These are phyloP conservation scores for Fraxinus cuspidata DNA, from an alignment of 257 asterid species.

Conservation along the genomic window DNA sequence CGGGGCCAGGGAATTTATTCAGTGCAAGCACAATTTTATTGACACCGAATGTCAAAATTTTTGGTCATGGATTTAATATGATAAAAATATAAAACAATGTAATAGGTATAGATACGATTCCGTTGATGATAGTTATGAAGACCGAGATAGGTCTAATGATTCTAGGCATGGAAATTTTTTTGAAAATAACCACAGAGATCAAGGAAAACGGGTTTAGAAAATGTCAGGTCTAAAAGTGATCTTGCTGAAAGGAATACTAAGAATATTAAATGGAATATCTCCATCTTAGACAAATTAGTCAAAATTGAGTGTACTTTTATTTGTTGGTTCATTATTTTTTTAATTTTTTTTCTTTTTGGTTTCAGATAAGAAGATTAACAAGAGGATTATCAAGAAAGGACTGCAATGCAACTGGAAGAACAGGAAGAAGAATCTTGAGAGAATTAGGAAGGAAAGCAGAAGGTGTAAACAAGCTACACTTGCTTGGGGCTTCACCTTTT, in stretches of 20 bases:
- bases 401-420: constrained; percentile 69
- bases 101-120: too few species aligned
- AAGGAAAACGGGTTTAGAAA: constrained; percentile 37
- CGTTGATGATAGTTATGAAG: too few species aligned
- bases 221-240: constrained; percentile 31
- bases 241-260: constrained; percentile 33
- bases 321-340: constrained; percentile 15
- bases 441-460: constrained; percentile 93
- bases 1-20: too few species aligned
- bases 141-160: constrained; percentile 42
- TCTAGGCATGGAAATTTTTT: constrained; percentile 56
- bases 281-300: constrained; percentile 13
- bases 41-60: too few species aligned
- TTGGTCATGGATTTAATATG: too few species aligned
- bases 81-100: too few species aligned
- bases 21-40: too few species aligned
- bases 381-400: too few species aligned
- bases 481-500: too few species aligned
- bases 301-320: constrained; percentile 11
- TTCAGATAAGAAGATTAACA: constrained; percentile 66
- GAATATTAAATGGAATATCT: constrained; percentile 53
- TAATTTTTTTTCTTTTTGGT: constrained; percentile 7
- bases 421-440: constrained; percentile 89
- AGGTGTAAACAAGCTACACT: too few species aligned
- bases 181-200: constrained; percentile 43